A percentile compares a stretch with the other conserved stretches of the same genome.
phyloP scores from a whole-genome alignment of 306 rosid species.

The Medicago truncatula region MtrunA17r5.0-ANR NC_053043.1:1166501-1167000 shows the following conservation, averaged over 20 bases:
- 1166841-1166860: slow-evolving; percentile 36
- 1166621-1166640: slow-evolving; percentile 32
- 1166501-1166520: not conserved
- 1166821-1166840: slow-evolving; percentile 45
- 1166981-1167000: slow-evolving; percentile 1
- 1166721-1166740: not conserved
- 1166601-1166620: slow-evolving; percentile 18
- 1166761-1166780: slow-evolving; percentile 44
- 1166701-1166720: slow-evolving; percentile 3
- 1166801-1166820: slow-evolving; percentile 39
- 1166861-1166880: slow-evolving; percentile 16
- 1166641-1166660: slow-evolving; percentile 25
- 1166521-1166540: slow-evolving; percentile 31
- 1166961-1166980: slow-evolving; percentile 33
- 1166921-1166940: slow-evolving; percentile 13
- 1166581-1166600: slow-evolving; percentile 29
- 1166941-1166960: slow-evolving; percentile 22
- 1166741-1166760: slow-evolving; percentile 38
- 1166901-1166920: not conserved
- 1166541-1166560: slow-evolving; percentile 20
- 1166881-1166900: not conserved
- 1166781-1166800: slow-evolving; percentile 35
- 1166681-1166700: slow-evolving; percentile 38
- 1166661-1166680: slow-evolving; percentile 40
- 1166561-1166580: slow-evolving; percentile 49